A percentile compares a stretch with the other conserved stretches of the same genome.
Conservation (phyloP, 73 alveolate genomes). For the Paramecium octaurelia region DNA sequence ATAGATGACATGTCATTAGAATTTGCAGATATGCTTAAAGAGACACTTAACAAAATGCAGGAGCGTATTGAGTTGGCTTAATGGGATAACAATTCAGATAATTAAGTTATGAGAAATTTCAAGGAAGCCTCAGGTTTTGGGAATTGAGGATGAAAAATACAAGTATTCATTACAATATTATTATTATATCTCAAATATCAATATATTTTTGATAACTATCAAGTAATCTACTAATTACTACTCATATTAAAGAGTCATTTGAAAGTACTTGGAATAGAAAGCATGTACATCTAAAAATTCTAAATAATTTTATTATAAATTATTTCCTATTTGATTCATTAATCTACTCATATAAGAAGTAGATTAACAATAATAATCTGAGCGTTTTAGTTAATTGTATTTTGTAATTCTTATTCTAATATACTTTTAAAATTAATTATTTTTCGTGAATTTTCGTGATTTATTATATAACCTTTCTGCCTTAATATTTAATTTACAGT, state of each 20-base stretch:
- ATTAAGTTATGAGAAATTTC: conserved; percentile 69
- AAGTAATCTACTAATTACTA: background rate
- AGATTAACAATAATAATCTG: too few species aligned
- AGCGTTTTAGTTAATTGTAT: too few species aligned
- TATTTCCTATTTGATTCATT: too few species aligned
- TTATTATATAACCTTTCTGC: too few species aligned
- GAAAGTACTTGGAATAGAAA: background rate
- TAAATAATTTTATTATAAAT: too few species aligned
- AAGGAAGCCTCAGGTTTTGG: conserved; percentile 69
- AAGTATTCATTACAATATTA: background rate
- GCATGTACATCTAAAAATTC: too few species aligned
- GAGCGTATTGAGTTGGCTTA: conserved; percentile 76
- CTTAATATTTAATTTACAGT: too few species aligned
- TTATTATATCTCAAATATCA: background rate
- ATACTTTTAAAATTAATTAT: too few species aligned
- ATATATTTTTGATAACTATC: background rate
- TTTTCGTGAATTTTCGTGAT: too few species aligned
- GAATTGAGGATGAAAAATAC: background rate
- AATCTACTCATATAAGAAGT: too few species aligned
- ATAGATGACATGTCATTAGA: conserved; percentile 79
- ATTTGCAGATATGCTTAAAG: conserved; percentile 86
- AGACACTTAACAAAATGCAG: conserved; percentile 78
- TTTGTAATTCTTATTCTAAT: too few species aligned
- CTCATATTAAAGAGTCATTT: background rate
- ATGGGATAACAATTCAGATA: conserved; percentile 83